Base-by-base conservation (phyloP, 768 basidiomycete species). In the Mycena metata region DNA sequence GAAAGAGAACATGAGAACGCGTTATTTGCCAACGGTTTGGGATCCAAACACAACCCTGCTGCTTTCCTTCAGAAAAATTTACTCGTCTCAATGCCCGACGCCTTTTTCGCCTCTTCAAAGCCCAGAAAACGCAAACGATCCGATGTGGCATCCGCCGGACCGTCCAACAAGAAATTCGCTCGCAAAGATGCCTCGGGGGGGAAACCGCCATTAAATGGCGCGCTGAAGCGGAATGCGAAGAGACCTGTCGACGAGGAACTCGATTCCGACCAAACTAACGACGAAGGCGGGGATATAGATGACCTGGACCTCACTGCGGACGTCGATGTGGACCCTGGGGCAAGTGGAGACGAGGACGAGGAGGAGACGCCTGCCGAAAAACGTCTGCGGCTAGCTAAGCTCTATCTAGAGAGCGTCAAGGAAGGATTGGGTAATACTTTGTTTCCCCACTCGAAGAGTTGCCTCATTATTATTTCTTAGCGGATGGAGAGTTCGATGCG, bases 341-440 rank as follows among this genome's bases (percentile, higher is more conserved):
- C 82, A 30, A 93, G 92, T 72, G 92, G 89, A 8, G 95, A 96
- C 46, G 96, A 98, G 73, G 91, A 96, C 72, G 88, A 90, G 69
- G 96, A 90, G 70, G 97, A 98, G 81, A 97, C 96, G 6, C 94
- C 96, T 2, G 96, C 95, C 0, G 90, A 96, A 83, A 99, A 99
- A 80, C 84, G 98, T 66, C 83, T 99, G 21, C 83, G 98, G 66
- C 82, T 99, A 43, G 96, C 97, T 6, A 93, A 96, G 78, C 79
- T 97, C 69, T 98, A 99, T 79, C 83, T 99, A 45, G 90, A 95
- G 67, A 91, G 85, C 69, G 90, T 99, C 16, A 94, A 94, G 78
- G 88, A 91, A 66, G 89, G 86, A 42, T 79, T 96, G 33, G 85
- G 91, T 89, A 73, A 78, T 88, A 83, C 21, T 6, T 30, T 43